These are phyloP conservation scores for Pseudogymnoascus sp. DNA, from an alignment of 2,329 filamentous ascomycete species.

Conservation along the genomic window DNA sequence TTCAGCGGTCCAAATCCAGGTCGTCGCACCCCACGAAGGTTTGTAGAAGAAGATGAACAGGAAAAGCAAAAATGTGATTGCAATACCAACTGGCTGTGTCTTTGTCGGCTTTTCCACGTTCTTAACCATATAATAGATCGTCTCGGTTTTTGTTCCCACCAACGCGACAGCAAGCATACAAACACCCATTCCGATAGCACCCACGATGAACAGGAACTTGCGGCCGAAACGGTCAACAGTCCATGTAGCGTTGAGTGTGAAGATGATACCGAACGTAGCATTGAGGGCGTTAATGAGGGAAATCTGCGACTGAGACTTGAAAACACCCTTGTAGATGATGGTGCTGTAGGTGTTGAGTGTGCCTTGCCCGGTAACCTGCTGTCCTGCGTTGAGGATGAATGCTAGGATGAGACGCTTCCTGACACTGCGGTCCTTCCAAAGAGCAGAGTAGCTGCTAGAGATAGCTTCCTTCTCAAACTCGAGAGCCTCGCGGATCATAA, in stretches of 20 bases:
- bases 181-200: conserved; percentile 58
- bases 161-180: conserved; percentile 62
- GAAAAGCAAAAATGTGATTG: conserved; percentile 62
- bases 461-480: conserved; percentile 66
- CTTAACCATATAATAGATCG: neutral
- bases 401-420: conserved; percentile 58
- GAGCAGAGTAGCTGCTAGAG: conserved; percentile 52
- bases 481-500: conserved; percentile 58
- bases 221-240: conserved; percentile 65
- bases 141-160: conserved; percentile 47
- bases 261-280: conserved; percentile 64
- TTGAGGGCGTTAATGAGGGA: conserved; percentile 69
- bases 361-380: conserved; percentile 66
- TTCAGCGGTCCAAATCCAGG: conserved; percentile 65
- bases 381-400: conserved; percentile 60
- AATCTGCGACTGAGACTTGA: conserved; percentile 50
- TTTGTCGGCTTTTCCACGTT: conserved; percentile 40
- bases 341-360: conserved; percentile 66
- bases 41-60: conserved; percentile 62
- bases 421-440: conserved; percentile 56
- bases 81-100: conserved; percentile 52
- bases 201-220: conserved; percentile 61
- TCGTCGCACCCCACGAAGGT: conserved; percentile 61
- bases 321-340: conserved; percentile 67
- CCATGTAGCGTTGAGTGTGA: conserved; percentile 67